phyloP scores from a whole-genome alignment of 306 rosid species.

The Lathyrus oleraceus region DNA sequence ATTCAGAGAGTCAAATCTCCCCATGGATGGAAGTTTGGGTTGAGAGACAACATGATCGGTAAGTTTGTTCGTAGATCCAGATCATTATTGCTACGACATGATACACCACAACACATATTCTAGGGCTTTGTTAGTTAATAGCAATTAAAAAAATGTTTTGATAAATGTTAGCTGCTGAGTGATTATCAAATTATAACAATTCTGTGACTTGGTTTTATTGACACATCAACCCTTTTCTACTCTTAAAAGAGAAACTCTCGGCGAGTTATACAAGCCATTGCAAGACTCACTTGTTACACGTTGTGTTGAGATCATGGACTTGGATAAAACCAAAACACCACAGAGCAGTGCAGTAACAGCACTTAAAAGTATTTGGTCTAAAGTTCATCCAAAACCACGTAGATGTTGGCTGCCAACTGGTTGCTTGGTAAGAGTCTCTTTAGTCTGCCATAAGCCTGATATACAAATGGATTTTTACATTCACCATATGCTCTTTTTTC shows the following conservation, averaged over 20 bases:
- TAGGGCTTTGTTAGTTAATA: slow-evolving; percentile 10
- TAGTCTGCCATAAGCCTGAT: slow-evolving; percentile 15
- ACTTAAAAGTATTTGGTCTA: slow-evolving; percentile 78
- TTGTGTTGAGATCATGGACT: slow-evolving; percentile 66
- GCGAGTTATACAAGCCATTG: slow-evolving; percentile 76
- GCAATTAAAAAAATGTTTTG: not conserved
- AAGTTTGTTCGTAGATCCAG: slow-evolving; percentile 28
- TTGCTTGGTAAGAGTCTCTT: slow-evolving; percentile 71
- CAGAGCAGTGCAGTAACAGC: slow-evolving; percentile 44
- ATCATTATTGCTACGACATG: slow-evolving; percentile 14
- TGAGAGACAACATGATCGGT: slow-evolving; percentile 66
- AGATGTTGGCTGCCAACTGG: slow-evolving; percentile 98
- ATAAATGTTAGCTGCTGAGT: slow-evolving; percentile 12
- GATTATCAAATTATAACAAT: slow-evolving; percentile 17
- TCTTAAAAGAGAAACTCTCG: slow-evolving; percentile 47
- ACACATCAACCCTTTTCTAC: slow-evolving; percentile 14
- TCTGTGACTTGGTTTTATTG: slow-evolving; percentile 19
- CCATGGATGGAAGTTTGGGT: slow-evolving; percentile 98
- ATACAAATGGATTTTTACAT: slow-evolving; percentile 20
- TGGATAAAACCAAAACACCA: slow-evolving; percentile 46
- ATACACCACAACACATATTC: not conserved
- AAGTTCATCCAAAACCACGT: slow-evolving; percentile 74
- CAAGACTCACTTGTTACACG: slow-evolving; percentile 73
- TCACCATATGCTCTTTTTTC: slow-evolving; percentile 26
- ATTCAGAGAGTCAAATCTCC: slow-evolving; percentile 77